Base-by-base conservation (phyloP, 2,329 filamentous ascomycete genomes). In the Calonectria crousiana region DNA sequence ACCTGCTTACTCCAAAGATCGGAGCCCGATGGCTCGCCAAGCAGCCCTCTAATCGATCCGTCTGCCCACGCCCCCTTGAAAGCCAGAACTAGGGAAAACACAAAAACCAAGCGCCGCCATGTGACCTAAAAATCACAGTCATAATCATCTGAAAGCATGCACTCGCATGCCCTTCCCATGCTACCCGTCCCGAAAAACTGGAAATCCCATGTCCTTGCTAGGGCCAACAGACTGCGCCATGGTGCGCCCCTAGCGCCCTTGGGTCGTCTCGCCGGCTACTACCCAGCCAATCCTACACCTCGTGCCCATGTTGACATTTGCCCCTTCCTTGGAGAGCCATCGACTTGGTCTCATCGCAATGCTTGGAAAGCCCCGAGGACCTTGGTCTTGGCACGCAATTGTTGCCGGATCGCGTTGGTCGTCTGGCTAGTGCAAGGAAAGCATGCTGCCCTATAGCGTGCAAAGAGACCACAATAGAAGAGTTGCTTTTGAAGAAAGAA, bases 51-150 rank as follows among this genome's bases (percentile, higher is more conserved):
- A 34, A 65, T 65, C 60, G 30, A 49, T 49, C 38, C 38, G 6
- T 23, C 41, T 49, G 60, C 41, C 30, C 60, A 60, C 38, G 8
- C 34, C 60, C 60, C 60, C 60, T 49, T 20, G 16, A 28, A n/a
- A 64, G 20, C 36, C 26, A 49, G 41, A 65, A 30, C 16, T 28
- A 20, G 30, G 41, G 14, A 49, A 65, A 65, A 49, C 38, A 49
- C 38, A 65, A 65, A 60, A 30, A 23, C 20, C 38, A 74, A 74
- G 76, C 77, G 68, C 77, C 75, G 51, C 66, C 64, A 13, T 56
- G 38, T 69, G 76, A 77, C 71, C 73, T 74, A 44, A 78, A 65
- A 76, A 72, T 67, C 70, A 56, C 70, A 72, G 64, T 68, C 70
- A 76, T 72, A 32, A 52, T 58, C 66, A 11, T 58, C 64, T 53